Conservation (phyloP, 163 green algal genomes). For the Chlorella variabilis region DNA sequence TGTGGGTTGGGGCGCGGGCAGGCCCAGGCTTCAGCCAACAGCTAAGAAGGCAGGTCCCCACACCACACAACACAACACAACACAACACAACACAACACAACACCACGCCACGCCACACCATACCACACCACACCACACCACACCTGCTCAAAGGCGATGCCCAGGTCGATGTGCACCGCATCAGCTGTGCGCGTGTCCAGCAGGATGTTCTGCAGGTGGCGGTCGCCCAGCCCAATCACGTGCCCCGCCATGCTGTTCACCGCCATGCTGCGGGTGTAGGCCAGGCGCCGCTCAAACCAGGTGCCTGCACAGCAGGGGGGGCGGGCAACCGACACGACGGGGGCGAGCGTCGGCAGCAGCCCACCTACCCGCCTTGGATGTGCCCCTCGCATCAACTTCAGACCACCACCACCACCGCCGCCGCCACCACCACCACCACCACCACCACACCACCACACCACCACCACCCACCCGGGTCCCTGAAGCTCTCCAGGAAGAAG, state of each 20-base stretch:
- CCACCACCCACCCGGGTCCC: constrained; percentile 52
- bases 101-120: too few species aligned
- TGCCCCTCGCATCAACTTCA: too few species aligned
- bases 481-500: constrained; percentile 94
- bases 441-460: not conserved
- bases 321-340: too few species aligned
- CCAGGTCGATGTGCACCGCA: constrained; percentile 98
- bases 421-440: too few species aligned
- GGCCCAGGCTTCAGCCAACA: not conserved
- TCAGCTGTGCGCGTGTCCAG: constrained; percentile 80
- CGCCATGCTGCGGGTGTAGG: constrained; percentile 85
- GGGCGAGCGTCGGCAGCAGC: too few species aligned
- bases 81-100: not conserved
- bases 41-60: not conserved
- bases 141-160: constrained; percentile 92
- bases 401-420: too few species aligned
- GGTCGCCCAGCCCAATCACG: constrained; percentile 93
- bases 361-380: too few species aligned
- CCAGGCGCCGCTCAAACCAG: constrained; percentile 84
- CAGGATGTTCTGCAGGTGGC: constrained; percentile 95
- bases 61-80: not conserved
- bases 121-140: not conserved
- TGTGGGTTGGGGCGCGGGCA: not conserved
- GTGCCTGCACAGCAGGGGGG: constrained; percentile 16
- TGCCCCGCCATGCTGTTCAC: constrained; percentile 91